These are phyloP conservation scores for Opeltia flavorubescens DNA, from an alignment of 495 filamentous ascomycete species.

Conservation along the genomic window DNA sequence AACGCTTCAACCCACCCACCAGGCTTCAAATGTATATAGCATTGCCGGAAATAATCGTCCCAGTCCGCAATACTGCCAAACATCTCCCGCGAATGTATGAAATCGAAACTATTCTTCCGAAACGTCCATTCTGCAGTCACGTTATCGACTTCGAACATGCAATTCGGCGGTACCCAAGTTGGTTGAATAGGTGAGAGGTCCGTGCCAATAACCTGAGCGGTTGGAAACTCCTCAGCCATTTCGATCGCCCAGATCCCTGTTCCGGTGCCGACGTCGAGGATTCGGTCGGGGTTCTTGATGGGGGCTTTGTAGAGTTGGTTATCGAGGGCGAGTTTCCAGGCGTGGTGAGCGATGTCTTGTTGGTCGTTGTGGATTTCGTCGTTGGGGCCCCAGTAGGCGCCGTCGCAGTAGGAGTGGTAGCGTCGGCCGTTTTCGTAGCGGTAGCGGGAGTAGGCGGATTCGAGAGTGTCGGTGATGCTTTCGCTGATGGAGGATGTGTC, in stretches of 20 bases:
- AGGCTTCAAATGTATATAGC: conserved; percentile 29
- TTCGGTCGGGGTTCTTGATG: conserved; percentile 25
- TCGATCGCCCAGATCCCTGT: conserved; percentile 49
- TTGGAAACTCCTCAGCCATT: conserved; percentile 42
- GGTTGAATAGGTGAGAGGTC: conserved; percentile 46
- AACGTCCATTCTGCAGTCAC: conserved; percentile 36
- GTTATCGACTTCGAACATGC: conserved; percentile 35
- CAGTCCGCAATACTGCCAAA: conserved; percentile 36
- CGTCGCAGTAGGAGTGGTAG: conserved; percentile 52
- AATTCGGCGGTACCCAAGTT: conserved; percentile 35
- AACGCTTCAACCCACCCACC: conserved; percentile 38
- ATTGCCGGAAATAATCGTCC: conserved; percentile 25
- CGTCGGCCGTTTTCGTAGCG: conserved; percentile 45
- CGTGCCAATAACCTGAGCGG: conserved; percentile 44
- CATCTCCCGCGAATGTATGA: conserved; percentile 38
- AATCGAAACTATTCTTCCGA: conserved; percentile 27
- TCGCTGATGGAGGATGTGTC: neutral
- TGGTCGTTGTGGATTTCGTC: neutral
- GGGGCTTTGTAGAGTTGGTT: conserved; percentile 23
- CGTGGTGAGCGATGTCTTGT: conserved; percentile 17
- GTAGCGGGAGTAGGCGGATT: neutral
- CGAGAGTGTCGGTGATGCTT: neutral
- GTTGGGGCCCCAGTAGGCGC: conserved; percentile 41
- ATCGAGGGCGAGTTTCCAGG: conserved; percentile 21
- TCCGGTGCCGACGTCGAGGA: conserved; percentile 40